Evolutionary conservation across 2,329 filamentous ascomycete species (phyloP).

Genomic region (Lasiodiplodia hormozganensis): DNA sequence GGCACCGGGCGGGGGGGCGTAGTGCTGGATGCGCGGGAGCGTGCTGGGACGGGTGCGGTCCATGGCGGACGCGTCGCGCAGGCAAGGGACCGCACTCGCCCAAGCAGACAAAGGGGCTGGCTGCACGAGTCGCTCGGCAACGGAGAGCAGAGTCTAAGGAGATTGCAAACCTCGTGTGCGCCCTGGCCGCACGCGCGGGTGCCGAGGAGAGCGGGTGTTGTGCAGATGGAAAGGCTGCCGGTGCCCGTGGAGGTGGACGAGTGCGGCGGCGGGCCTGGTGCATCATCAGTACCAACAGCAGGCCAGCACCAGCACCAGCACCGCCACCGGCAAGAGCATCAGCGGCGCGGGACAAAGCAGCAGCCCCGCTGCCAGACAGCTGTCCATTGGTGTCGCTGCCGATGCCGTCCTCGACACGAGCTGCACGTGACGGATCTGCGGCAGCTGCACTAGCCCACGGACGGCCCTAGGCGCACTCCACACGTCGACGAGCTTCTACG

Average conservation of each 20-base stretch:
- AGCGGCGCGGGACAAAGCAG: background rate
- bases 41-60: constrained; percentile 4
- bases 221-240: too few relatives aligned
- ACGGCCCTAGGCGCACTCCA: constrained; percentile 2
- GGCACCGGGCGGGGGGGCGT: constrained; percentile 35
- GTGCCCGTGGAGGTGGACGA: background rate
- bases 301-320: background rate
- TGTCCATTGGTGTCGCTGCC: background rate
- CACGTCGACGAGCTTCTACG: constrained; percentile 21
- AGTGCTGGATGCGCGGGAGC: constrained; percentile 39
- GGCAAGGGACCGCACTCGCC: constrained; percentile 6
- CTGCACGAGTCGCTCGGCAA: constrained; percentile 10
- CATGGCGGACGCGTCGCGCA: constrained; percentile 1
- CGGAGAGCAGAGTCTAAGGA: constrained; percentile 5
- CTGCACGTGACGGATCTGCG: background rate
- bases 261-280: background rate
- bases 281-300: background rate
- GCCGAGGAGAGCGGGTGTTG: background rate
- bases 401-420: background rate
- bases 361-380: background rate
- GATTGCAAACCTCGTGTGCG: constrained; percentile 7
- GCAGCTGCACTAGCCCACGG: background rate
- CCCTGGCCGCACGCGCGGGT: background rate
- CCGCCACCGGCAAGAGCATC: background rate
- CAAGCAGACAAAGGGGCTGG: background rate